Evolutionary conservation across 202 grass and related monocot species (phyloP).

Genomic region (Setaria italica): DNA sequence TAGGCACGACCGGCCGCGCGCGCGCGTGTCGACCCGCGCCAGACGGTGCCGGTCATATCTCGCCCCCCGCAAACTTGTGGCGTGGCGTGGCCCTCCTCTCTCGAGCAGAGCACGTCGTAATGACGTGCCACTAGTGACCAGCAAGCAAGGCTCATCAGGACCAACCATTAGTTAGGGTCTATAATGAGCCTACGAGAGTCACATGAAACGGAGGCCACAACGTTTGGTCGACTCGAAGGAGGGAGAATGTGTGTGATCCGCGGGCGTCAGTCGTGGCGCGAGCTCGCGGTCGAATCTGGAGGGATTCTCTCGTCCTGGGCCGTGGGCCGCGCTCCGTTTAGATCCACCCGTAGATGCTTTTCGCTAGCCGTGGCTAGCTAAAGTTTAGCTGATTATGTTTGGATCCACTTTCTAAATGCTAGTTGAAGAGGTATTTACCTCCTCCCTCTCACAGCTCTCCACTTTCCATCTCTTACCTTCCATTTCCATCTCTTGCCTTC

Average conservation of each 20-base stretch:
- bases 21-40: not conserved
- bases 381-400: too few species aligned
- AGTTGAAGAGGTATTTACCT: too few species aligned
- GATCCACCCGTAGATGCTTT: too few species aligned
- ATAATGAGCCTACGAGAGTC: not conserved
- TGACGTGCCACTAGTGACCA: not conserved
- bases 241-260: slow-evolving; percentile 3
- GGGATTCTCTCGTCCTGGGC: not conserved
- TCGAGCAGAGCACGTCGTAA: too few species aligned
- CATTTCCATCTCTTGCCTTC: too few species aligned
- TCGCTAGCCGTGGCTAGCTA: too few species aligned
- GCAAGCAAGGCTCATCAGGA: too few species aligned
- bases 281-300: not conserved
- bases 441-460: too few species aligned
- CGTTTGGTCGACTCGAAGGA: too few species aligned
- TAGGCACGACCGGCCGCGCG: not conserved
- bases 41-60: not conserved
- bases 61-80: not conserved
- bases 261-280: not conserved
- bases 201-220: not conserved
- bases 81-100: not conserved
- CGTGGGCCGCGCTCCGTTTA: too few species aligned
- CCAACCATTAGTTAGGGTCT: not conserved
- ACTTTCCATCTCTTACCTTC: too few species aligned
- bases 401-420: too few species aligned